Percentiles rank a stretch among this genome's conserved stretches.
Conservation (phyloP, 176 grass and related monocot species). For the Metroxylon sagu region DNA sequence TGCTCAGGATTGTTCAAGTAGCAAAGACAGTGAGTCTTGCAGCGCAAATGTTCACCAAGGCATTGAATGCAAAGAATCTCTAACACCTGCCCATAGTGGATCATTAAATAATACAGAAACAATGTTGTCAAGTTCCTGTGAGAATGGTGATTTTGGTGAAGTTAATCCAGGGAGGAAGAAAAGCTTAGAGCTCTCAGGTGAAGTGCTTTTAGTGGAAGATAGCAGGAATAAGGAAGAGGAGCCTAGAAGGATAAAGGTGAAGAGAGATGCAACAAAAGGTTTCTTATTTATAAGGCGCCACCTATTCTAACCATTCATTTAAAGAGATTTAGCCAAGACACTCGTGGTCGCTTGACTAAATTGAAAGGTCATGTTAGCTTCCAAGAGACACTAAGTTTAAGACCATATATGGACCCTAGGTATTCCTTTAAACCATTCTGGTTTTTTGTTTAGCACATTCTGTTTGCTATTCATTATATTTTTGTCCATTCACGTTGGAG, state of each 20-base stretch:
- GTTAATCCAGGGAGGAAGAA: conserved; percentile 16
- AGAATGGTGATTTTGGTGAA: neutral
- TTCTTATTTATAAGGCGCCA: conserved; percentile 64
- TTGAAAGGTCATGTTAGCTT: conserved; percentile 79
- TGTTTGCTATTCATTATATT: neutral
- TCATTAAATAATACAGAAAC: neutral
- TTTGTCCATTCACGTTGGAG: too few species aligned
- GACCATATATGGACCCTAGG: conserved; percentile 67
- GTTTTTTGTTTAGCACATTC: conserved; percentile 8
- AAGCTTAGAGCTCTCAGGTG: conserved; percentile 28
- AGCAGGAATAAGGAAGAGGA: conserved; percentile 31
- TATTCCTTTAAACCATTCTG: conserved; percentile 17
- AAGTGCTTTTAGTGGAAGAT: conserved; percentile 25
- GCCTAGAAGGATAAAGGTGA: conserved; percentile 42
- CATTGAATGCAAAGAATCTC: neutral
- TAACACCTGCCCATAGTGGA: neutral
- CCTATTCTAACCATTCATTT: conserved; percentile 73
- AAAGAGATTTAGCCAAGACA: conserved; percentile 92
- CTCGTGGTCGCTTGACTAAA: conserved; percentile 67
- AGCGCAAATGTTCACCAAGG: neutral
- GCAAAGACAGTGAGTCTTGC: neutral
- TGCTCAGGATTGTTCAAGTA: neutral
- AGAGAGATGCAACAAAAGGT: conserved; percentile 80
- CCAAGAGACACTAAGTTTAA: conserved; percentile 74
- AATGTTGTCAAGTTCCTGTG: neutral